Percentiles rank a stretch among this genome's conserved stretches.
Evolutionary conservation across 2,329 filamentous ascomycete species (phyloP).

Genomic region (Aspergillus sojae): DNA sequence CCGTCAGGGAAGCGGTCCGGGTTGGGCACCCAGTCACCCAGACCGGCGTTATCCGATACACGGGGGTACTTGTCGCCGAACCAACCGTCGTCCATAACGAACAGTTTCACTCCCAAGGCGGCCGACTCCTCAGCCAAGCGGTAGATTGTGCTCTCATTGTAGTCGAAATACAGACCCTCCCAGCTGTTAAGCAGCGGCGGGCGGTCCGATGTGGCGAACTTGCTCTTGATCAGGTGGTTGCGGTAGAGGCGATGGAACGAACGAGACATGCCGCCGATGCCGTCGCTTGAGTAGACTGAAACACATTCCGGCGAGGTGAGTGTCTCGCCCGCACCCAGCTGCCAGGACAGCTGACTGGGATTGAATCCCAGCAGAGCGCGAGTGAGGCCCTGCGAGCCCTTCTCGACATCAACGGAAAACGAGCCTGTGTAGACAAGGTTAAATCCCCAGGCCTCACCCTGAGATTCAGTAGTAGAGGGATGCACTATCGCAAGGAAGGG

Average conservation of each 20-base stretch:
- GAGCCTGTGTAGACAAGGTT: constrained; percentile 67
- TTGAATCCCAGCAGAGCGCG: constrained; percentile 65
- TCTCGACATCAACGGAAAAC: constrained; percentile 64
- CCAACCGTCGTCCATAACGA: constrained; percentile 70
- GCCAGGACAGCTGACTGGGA: constrained; percentile 62
- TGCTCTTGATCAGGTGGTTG: constrained; percentile 62
- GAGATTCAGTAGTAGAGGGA: constrained; percentile 61
- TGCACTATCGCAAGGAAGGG: constrained; percentile 63
- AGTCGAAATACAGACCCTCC: constrained; percentile 64
- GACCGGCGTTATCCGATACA: constrained; percentile 57
- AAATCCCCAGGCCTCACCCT: constrained; percentile 66
- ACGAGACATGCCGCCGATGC: constrained; percentile 64
- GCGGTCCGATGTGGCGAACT: constrained; percentile 55
- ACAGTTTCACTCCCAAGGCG: constrained; percentile 62
- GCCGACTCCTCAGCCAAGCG: constrained; percentile 60
- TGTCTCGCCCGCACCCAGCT: constrained; percentile 57
- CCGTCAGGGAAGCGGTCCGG: constrained; percentile 62
- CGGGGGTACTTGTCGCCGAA: constrained; percentile 66
- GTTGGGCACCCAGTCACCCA: constrained; percentile 67
- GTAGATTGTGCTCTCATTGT: constrained; percentile 59
- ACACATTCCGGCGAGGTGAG: constrained; percentile 66
- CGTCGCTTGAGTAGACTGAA: constrained; percentile 61
- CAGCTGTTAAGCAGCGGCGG: constrained; percentile 66
- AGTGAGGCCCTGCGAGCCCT: constrained; percentile 63
- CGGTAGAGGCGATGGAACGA: constrained; percentile 64